phyloP scores from a whole-genome alignment of 345 rosid genomes.

The Boechera retrofracta region DNA sequence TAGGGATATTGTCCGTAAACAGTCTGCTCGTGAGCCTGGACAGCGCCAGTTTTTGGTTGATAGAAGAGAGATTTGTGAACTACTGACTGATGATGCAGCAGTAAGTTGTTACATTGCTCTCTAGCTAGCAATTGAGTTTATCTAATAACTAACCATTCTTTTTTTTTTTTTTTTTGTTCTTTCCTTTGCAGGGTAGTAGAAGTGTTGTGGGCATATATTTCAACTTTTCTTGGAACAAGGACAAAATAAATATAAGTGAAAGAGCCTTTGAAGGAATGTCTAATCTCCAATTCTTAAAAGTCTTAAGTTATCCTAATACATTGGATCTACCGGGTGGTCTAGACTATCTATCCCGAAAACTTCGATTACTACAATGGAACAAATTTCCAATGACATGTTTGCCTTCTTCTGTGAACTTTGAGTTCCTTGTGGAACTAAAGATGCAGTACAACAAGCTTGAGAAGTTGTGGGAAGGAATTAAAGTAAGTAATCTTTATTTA shows the following conservation, averaged over 20 bases:
- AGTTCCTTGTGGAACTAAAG: not conserved
- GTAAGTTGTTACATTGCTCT: not conserved
- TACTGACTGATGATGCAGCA: not conserved
- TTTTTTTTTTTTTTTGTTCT: no score
- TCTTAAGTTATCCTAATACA: no score
- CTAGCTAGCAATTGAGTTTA: no score
- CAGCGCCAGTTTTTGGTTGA: no score
- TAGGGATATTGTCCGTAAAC: no score
- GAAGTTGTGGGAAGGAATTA: not conserved
- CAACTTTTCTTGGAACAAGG: not conserved
- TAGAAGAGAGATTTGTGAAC: no score
- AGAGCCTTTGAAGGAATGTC: not conserved
- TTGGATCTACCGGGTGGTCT: no score
- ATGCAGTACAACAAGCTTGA: not conserved
- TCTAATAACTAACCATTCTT: not conserved
- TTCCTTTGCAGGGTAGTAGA: not conserved
- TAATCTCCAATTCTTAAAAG: not conserved
- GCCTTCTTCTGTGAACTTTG: not conserved
- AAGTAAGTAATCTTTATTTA: not conserved
- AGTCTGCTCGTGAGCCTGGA: no score
- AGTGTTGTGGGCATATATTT: not conserved
- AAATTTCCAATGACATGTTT: not conserved
- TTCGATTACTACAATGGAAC: not conserved
- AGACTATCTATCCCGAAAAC: not conserved
- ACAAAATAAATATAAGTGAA: not conserved